Base-by-base conservation (phyloP, 306 rosid species). In the Dryas drummondii region DNA sequence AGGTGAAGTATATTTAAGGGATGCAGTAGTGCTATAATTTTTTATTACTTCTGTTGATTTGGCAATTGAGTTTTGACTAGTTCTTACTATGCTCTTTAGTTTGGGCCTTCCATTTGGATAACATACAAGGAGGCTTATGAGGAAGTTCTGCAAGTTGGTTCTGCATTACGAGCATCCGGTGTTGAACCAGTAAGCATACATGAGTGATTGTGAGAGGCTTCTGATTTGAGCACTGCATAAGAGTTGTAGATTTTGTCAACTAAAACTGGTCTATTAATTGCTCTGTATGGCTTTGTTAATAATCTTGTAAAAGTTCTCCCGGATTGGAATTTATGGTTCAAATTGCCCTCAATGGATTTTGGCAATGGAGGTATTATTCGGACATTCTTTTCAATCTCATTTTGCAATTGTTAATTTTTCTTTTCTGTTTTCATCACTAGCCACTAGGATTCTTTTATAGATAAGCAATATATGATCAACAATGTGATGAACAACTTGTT, bases 281-380 rank as follows among this genome's bases (percentile, higher is more conserved):
- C 37, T 32, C 37, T 32, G 37, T 32, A 32, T 32, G 66, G 14
- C 7, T 81, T 46, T 62, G 41, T 26, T 70, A 37, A 6, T 14
- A 2, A 57, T 73, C 48, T 26, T 72, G 51, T 70, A 26, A 44
- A 27, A 93, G 97, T 96, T 96, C 42, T 82, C 91, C 68, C 75
- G 84, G 26, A 57, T 93, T 74, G 98, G 98, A 78, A 82, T 93
- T 83, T 93, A 91, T 74, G 97, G 93, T 62, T 73, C 89, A 32
- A 93, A 93, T 54, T 87, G 96, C 79, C 98, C 97, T 66, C 88
- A 91, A 40, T 93, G 98, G 98, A 80, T 87, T 68, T 84, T 89
- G 50, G 87, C 97, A 66, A 91, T 93, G 98, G 96, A 94, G 97
- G 98, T 94, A 32, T 48, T 37, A 71, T 51, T 71, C 56, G 51